These are phyloP conservation scores for Aspergillus coremiiformis DNA, from an alignment of 495 filamentous ascomycete genomes.

Conservation along the genomic window DNA sequence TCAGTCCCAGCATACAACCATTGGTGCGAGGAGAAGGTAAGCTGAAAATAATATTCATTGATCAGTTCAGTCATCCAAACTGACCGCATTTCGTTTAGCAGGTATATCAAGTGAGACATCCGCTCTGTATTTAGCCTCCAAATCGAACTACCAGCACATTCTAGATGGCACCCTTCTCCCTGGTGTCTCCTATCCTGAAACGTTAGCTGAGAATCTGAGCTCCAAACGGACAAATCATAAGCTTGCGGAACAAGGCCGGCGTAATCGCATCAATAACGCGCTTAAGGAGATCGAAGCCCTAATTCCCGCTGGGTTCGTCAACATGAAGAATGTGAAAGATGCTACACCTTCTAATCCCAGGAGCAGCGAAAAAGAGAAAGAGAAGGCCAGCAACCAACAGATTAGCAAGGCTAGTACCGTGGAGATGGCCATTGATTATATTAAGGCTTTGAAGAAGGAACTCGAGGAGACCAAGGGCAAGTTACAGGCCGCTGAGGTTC, in stretches of 20 bases:
- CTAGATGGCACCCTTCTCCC: slow-evolving; percentile 85
- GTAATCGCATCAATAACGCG: slow-evolving; percentile 92
- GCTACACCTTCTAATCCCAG: slow-evolving; percentile 26
- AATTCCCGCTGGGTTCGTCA: slow-evolving; percentile 51
- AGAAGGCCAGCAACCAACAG: slow-evolving; percentile 44
- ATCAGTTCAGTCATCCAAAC: slow-evolving; percentile 2
- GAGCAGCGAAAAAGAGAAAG: slow-evolving; percentile 36
- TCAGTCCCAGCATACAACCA: slow-evolving; percentile 91
- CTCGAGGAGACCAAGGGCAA: slow-evolving; percentile 58
- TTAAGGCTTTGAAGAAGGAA: slow-evolving; percentile 73
- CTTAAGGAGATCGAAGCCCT: slow-evolving; percentile 84
- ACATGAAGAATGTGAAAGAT: slow-evolving; percentile 29
- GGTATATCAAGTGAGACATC: slow-evolving; percentile 60
- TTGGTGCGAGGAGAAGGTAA: slow-evolving; percentile 70
- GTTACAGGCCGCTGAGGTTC: slow-evolving; percentile 57
- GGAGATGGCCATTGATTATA: slow-evolving; percentile 92
- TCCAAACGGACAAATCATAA: slow-evolving; percentile 98
- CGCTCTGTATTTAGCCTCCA: slow-evolving; percentile 79
- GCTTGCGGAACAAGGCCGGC: slow-evolving; percentile 89
- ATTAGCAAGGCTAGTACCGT: slow-evolving; percentile 96
- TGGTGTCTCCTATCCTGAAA: slow-evolving; percentile 84
- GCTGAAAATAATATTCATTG: slow-evolving; percentile 11
- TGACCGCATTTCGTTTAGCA: slow-evolving; percentile 15
- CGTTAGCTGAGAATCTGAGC: slow-evolving; percentile 84
- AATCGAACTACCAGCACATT: slow-evolving; percentile 98